Base-by-base conservation (phyloP, 2,329 filamentous ascomycete species). In the Trichoderma aggressivum region DNA sequence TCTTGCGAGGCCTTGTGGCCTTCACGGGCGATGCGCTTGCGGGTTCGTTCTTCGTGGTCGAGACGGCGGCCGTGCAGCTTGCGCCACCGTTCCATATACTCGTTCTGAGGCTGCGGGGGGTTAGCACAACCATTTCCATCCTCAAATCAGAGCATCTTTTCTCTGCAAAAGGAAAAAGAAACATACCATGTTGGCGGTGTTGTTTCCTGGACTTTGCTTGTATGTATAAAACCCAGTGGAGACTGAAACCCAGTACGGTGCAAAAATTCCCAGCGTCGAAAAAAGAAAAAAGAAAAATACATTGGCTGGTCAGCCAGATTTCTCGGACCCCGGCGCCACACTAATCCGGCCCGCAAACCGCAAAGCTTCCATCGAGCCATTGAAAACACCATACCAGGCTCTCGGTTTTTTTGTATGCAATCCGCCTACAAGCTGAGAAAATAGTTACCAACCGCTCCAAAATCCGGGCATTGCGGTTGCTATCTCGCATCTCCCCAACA, bases 21-120 rank as follows among this genome's bases (percentile, higher is more conserved):
- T 85, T 97, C 93, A 84, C 96, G 91, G 72, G 96, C 96, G 74
- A 89, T 85, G 77, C 91, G 90, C 87, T 99, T 99, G 78, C 96
- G 92, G 72, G 86, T 85, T 75, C 94, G 91, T 85, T 99, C 96
- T 79, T 98, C 94, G 82, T 95, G 89, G 81, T 97, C 94, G 73
- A 88, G 84, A 71, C 84, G 81, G 73, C 81, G 88, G 72, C 90
- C 86, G 75, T 84, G 82, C 71, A 82, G 79, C 76, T 83, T 81
- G 77, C 87, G 86, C 86, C 90, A 94, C 82, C 92, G 88, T 82
- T 96, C 93, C 84, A 92, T 92, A 80, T 92, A 83, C 79, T 83
- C 92, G 83, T 94, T 94, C 86, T 95, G 91, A 87, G 92, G 92
- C 91, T 92, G 84, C 77, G 71, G 65, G 69, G 71, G 39, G 66